Evolutionary conservation across 2,329 filamentous ascomycete genomes (phyloP).

Genomic region (Aureobasidium sp.): DNA sequence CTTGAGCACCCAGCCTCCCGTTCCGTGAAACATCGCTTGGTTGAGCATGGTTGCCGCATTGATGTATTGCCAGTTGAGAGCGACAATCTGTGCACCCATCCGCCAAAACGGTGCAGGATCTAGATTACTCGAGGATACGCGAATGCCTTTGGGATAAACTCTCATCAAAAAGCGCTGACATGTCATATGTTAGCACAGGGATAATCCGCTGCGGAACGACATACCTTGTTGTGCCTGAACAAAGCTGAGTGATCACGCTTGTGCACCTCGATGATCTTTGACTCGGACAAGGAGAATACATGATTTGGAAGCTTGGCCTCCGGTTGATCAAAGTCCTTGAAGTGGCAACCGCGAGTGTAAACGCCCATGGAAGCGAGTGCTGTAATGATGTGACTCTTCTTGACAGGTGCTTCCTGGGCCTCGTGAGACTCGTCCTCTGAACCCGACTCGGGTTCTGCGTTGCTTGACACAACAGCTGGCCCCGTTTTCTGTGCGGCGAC

Average conservation of each 20-base stretch:
- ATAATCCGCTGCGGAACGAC: background rate
- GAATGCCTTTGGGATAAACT: slow-evolving; percentile 74
- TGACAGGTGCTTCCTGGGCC: slow-evolving; percentile 28
- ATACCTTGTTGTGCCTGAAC: slow-evolving; percentile 62
- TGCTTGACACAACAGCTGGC: background rate
- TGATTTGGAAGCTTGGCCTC: slow-evolving; percentile 49
- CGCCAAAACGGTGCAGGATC: slow-evolving; percentile 82
- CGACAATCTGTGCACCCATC: slow-evolving; percentile 81
- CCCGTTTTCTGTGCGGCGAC: slow-evolving; percentile 8
- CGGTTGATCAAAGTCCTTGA: slow-evolving; percentile 60
- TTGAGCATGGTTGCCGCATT: slow-evolving; percentile 96
- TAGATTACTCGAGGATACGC: slow-evolving; percentile 77
- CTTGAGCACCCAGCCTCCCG: slow-evolving; percentile 78
- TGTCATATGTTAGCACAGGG: background rate
- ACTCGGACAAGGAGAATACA: slow-evolving; percentile 56
- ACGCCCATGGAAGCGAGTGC: slow-evolving; percentile 66
- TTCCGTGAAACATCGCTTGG: slow-evolving; percentile 78
- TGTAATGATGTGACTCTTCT: slow-evolving; percentile 55
- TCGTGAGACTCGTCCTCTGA: slow-evolving; percentile 30
- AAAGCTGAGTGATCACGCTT: slow-evolving; percentile 47
- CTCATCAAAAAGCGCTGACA: slow-evolving; percentile 55
- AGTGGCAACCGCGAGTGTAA: slow-evolving; percentile 81
- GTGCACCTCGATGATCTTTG: slow-evolving; percentile 57
- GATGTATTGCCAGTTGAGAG: slow-evolving; percentile 86
- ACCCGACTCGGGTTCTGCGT: slow-evolving; percentile 18